Base-by-base conservation (phyloP, 352 stramenopile species). In the Pythium brassicae region DNA sequence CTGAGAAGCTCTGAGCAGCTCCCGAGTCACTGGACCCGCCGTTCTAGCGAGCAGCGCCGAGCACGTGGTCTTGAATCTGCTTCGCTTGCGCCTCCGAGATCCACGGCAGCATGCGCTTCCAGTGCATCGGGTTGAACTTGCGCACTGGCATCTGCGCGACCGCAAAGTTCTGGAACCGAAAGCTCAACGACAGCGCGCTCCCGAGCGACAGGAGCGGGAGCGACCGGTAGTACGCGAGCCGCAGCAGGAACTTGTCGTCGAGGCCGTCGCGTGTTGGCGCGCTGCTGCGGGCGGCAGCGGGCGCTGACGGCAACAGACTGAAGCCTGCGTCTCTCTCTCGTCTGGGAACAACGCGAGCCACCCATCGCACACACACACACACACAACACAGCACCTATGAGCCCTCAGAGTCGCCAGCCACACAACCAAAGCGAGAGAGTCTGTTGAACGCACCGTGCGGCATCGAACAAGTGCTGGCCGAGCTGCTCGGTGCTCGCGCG, bases 121-220 rank as follows among this genome's bases (percentile, higher is more conserved):
- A 94, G 63, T 94, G 85, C 77, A 91, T 91, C 26, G 76, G 61
- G 35, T 92, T 91, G 52, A 92, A 92, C 62, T 90, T 92, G n/a
- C 68, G 66, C 11, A 87, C 77, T 51, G 79, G 77, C 32, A 94
- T 71, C 46, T 89, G 73, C 26, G 34, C 58, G 7, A 74, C 78
- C 0, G 60, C 42, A 40, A 92, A 89, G 25, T 84, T 87, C 48
- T 76, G 68, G 52, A 94, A 94, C 22, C 82, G 78, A 51, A 89
- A 91, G 55, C 74, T 87, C 26, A 94, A 60, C 12, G 82, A 92
- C n/a, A 92, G 51, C 29, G 70, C 70, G 54, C 72, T 85, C 10
- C 74, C 83, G 9, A 84, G 57, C 8, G 78, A 79, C n/a, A 94
- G 50, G 6, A 63, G 47, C 3, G 65, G 61, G 8, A 87, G 74